phyloP scores from a whole-genome alignment of 1,284 basidiomycete species.

The Afroboletus lepidellus region DNA sequence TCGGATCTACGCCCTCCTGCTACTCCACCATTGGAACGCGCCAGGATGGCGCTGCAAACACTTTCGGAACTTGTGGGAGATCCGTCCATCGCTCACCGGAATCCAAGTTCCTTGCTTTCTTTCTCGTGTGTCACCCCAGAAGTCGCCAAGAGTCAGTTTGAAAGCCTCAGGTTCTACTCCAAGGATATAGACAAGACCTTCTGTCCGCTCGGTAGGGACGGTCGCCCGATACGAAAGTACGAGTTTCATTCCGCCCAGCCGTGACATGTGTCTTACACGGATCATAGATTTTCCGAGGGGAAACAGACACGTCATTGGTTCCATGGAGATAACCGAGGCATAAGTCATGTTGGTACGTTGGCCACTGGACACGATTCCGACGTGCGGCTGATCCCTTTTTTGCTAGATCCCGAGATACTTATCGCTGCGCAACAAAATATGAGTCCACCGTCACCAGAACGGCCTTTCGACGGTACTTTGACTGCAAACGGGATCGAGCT shows the following conservation, averaged over 20 bases:
- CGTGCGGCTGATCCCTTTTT: not conserved
- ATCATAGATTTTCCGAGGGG: slow-evolving; percentile 48
- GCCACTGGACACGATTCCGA: slow-evolving; percentile 2
- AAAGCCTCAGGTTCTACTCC: slow-evolving; percentile 46
- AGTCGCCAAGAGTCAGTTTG: slow-evolving; percentile 49
- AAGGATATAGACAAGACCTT: slow-evolving; percentile 50
- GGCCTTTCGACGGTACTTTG: slow-evolving; percentile 22
- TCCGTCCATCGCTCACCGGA: slow-evolving; percentile 46
- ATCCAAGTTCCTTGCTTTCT: slow-evolving; percentile 58
- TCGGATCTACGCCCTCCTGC: slow-evolving; percentile 45
- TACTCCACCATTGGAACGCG: slow-evolving; percentile 42
- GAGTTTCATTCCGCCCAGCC: slow-evolving; percentile 1
- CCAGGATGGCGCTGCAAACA: slow-evolving; percentile 50
- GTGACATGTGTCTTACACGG: not conserved
- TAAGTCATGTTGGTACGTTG: slow-evolving; percentile 52
- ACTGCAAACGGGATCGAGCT: slow-evolving; percentile 36
- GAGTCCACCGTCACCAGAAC: slow-evolving; percentile 29
- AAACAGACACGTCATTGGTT: slow-evolving; percentile 66
- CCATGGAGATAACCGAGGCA: slow-evolving; percentile 52
- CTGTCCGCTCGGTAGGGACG: slow-evolving; percentile 55
- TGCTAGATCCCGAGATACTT: slow-evolving; percentile 27
- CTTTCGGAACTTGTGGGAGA: slow-evolving; percentile 53
- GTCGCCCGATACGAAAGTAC: slow-evolving; percentile 60
- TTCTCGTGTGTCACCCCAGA: slow-evolving; percentile 65
- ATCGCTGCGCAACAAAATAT: slow-evolving; percentile 23